These are phyloP conservation scores for Amylocystis lapponica DNA, from an alignment of 768 basidiomycete species.

Conservation along the genomic window DNA sequence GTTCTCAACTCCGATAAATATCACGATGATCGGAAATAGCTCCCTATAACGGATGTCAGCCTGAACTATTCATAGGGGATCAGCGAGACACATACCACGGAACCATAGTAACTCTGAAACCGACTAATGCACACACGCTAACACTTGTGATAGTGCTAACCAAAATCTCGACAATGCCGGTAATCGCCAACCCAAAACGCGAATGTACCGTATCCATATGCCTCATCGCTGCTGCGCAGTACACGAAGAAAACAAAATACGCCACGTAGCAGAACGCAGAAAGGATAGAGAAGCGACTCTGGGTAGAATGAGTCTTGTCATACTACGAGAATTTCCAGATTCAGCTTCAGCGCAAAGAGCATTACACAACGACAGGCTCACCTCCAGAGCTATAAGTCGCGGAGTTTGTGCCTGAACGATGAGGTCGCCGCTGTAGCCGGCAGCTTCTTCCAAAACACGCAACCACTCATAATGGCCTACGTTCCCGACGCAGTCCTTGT, in stretches of 20 bases:
- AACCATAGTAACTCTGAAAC: slow-evolving; percentile 85
- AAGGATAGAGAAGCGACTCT: slow-evolving; percentile 49
- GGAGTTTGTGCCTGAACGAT: slow-evolving; percentile 38
- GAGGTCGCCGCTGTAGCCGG: slow-evolving; percentile 30
- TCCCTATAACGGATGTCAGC: slow-evolving; percentile 44
- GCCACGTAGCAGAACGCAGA: slow-evolving; percentile 70
- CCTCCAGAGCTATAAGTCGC: slow-evolving; percentile 40
- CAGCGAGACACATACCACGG: slow-evolving; percentile 59
- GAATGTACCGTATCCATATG: slow-evolving; percentile 85
- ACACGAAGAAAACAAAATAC: slow-evolving; percentile 69
- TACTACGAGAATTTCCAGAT: slow-evolving; percentile 33
- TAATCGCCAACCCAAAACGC: slow-evolving; percentile 85
- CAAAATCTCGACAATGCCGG: slow-evolving; percentile 85
- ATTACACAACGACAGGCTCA: slow-evolving; percentile 15
- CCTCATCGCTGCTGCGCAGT: slow-evolving; percentile 71
- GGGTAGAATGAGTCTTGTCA: slow-evolving; percentile 41
- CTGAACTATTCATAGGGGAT: slow-evolving; percentile 1
- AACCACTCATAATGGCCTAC: slow-evolving; percentile 62
- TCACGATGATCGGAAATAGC: slow-evolving; percentile 86
- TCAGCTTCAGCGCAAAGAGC: no score
- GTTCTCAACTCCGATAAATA: slow-evolving; percentile 95
- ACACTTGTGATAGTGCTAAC: slow-evolving; percentile 93
- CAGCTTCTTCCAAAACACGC: slow-evolving; percentile 43
- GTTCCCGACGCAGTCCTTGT: slow-evolving; percentile 60
- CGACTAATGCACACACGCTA: slow-evolving; percentile 86